A percentile compares a stretch with the other conserved stretches of the same genome.
These are phyloP conservation scores for Tolypocladium endophyticum DNA, from an alignment of 2,329 filamentous ascomycete genomes.

Conservation along the genomic window DNA sequence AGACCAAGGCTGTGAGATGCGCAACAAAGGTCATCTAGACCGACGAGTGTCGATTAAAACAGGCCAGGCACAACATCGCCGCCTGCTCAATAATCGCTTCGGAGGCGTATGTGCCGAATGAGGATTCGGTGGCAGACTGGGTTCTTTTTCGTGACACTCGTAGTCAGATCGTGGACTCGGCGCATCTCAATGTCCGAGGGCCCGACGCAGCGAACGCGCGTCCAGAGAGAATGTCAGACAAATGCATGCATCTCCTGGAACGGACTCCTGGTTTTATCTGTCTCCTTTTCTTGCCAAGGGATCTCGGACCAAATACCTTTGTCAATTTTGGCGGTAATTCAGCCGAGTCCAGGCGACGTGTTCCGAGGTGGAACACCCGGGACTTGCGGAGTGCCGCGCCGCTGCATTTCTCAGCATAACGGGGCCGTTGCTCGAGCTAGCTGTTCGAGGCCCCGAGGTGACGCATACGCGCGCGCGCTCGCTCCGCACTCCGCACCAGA, in stretches of 20 bases:
- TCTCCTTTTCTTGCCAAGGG: not conserved
- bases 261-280: accelerated
- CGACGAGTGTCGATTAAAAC: not conserved
- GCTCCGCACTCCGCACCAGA: not conserved
- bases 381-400: not conserved
- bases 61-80: not conserved
- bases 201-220: not conserved
- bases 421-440: not conserved
- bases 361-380: not conserved
- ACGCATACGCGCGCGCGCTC: not conserved
- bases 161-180: not conserved
- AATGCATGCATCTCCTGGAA: not conserved
- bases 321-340: not conserved
- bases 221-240: no score
- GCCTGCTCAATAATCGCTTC: not conserved
- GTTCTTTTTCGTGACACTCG: not conserved
- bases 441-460: not conserved
- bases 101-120: not conserved
- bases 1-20: not conserved
- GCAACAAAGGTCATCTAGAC: not conserved
- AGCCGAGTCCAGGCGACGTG: not conserved
- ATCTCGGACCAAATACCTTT: not conserved
- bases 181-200: not conserved
- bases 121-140: not conserved
- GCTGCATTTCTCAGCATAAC: not conserved